Evolutionary conservation across 2,329 filamentous ascomycete genomes (phyloP).

Genomic region (Grosmannia huntii): DNA sequence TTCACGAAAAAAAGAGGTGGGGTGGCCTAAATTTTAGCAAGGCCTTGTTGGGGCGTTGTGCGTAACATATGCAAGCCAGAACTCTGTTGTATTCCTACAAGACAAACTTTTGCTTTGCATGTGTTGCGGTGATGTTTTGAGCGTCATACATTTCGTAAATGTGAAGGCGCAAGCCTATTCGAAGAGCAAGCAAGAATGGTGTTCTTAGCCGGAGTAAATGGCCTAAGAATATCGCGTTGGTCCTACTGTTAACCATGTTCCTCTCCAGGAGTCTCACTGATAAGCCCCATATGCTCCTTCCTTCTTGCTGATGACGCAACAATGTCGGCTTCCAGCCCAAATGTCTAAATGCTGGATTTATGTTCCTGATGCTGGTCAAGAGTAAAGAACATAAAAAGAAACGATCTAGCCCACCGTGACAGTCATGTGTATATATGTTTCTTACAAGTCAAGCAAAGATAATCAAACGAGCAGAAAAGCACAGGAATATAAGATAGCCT

Average conservation of each 20-base stretch:
- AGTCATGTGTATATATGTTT: not conserved
- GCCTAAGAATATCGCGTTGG: not conserved
- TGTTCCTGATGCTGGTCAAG: not conserved
- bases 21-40: not conserved
- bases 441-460: not conserved
- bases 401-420: not conserved
- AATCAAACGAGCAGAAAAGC: not conserved
- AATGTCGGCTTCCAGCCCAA: not conserved
- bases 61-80: not conserved
- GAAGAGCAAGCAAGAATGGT: too few relatives aligned
- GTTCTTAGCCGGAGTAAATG: not conserved
- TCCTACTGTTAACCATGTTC: not conserved
- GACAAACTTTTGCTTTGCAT: too few relatives aligned
- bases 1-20: not conserved
- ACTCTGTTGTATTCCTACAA: not conserved
- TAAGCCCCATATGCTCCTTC: not conserved
- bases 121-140: not conserved
- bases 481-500: not conserved
- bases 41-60: not conserved
- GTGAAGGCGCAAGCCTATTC: too few relatives aligned
- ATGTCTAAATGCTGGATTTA: not conserved
- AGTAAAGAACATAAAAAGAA: not conserved
- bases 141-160: not conserved
- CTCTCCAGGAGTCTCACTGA: not conserved
- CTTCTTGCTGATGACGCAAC: not conserved